Percentiles rank a stretch among this genome's conserved stretches.
phyloP scores from a whole-genome alignment of 768 basidiomycete species.

The Chalciporus piperatus region DNA sequence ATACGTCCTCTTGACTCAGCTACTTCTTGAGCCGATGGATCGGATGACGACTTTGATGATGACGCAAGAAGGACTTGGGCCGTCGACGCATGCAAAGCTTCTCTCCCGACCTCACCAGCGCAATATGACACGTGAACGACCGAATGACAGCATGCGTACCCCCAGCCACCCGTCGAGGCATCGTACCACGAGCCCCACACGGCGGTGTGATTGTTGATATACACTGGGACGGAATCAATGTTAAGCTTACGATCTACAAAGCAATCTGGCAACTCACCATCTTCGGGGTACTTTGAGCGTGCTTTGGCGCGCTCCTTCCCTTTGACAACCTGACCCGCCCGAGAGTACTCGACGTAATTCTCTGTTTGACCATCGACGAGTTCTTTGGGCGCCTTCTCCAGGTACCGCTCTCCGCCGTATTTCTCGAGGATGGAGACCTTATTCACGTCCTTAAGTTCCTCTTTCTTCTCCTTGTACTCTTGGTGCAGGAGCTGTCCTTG shows the following conservation, averaged over 20 bases:
- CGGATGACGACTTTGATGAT: slow-evolving; percentile 27
- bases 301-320: slow-evolving; percentile 87
- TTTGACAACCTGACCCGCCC: slow-evolving; percentile 87
- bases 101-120: slow-evolving; percentile 81
- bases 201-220: slow-evolving; percentile 87
- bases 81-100: slow-evolving; percentile 72
- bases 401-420: slow-evolving; percentile 93
- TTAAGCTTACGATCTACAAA: slow-evolving; percentile 6
- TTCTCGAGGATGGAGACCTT: slow-evolving; percentile 88
- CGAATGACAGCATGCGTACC: slow-evolving; percentile 94
- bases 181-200: slow-evolving; percentile 99
- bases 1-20: slow-evolving; percentile 37
- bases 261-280: slow-evolving; percentile 55
- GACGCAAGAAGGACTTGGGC: slow-evolving; percentile 63
- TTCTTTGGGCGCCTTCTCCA: slow-evolving; percentile 88
- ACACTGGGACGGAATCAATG: slow-evolving; percentile 47
- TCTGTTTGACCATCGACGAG: slow-evolving; percentile 95
- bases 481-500: slow-evolving; percentile 90
- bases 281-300: slow-evolving; percentile 92
- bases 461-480: slow-evolving; percentile 91
- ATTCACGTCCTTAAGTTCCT: slow-evolving; percentile 80
- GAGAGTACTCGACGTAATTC: slow-evolving; percentile 95
- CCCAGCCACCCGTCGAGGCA: slow-evolving; percentile 69
- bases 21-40: slow-evolving; percentile 30
- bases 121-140: slow-evolving; percentile 85